Evolutionary conservation across 495 filamentous ascomycete genomes (phyloP).

Genomic region (Xylaria bambusicola): DNA sequence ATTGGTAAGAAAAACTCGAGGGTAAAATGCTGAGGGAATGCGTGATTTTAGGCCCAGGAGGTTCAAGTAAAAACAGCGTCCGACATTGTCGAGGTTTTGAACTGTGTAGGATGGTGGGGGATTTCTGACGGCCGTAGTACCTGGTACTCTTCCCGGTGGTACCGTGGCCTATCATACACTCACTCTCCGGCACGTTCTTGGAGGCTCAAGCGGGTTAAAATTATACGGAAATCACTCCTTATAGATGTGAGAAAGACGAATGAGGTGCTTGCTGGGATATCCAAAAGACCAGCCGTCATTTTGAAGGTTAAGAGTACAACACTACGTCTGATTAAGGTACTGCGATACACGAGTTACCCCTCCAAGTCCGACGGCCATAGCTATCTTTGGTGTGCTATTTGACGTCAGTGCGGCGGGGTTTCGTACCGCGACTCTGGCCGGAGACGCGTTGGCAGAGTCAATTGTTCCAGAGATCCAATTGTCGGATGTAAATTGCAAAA

Average conservation of each 20-base stretch:
- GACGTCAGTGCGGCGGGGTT: constrained; percentile 12
- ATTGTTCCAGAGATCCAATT: background rate
- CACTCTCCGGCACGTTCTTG: background rate
- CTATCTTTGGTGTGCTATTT: background rate
- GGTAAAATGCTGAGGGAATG: constrained; percentile 18
- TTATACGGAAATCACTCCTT: background rate
- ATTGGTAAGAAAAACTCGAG: constrained; percentile 24
- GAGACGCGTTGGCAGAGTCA: too few relatives aligned
- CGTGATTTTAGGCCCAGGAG: constrained; percentile 25
- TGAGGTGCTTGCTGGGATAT: background rate
- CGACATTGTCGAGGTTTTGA: constrained; percentile 17
- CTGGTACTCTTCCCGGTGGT: background rate
- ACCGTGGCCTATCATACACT: background rate
- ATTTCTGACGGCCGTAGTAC: constrained; percentile 3
- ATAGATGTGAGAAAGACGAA: background rate
- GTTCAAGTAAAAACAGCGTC: constrained; percentile 1
- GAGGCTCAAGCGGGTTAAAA: background rate
- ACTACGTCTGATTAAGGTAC: constrained; percentile 2
- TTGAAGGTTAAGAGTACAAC: background rate
- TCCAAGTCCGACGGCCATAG: constrained; percentile 1
- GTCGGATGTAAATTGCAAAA: too few relatives aligned
- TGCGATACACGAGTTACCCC: constrained; percentile 1
- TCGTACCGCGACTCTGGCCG: too few relatives aligned
- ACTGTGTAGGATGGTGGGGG: constrained; percentile 12
- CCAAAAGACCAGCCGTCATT: too few relatives aligned